Conservation (phyloP, 2,329 filamentous ascomycete genomes). For the Penicillium capsulatum region DNA sequence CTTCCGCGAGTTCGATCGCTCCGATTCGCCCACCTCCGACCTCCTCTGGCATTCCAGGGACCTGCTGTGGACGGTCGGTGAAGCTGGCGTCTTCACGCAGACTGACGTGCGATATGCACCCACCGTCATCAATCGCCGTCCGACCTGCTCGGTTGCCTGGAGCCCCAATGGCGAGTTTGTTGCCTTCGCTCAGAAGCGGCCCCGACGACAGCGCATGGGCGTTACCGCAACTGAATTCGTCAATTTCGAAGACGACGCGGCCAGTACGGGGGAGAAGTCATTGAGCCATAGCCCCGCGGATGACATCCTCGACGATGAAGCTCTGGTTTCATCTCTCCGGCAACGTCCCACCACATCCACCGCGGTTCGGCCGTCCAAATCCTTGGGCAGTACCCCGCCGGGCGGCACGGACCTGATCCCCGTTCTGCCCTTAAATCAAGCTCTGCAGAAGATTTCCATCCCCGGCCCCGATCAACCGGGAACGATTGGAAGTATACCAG, state of each 20-base stretch:
- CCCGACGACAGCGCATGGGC: constrained; percentile 40
- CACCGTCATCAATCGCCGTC: constrained; percentile 56
- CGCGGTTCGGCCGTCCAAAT: constrained; percentile 49
- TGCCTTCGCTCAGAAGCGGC: constrained; percentile 52
- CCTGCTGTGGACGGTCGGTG: constrained; percentile 60
- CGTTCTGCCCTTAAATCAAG: constrained; percentile 50
- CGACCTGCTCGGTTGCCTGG: constrained; percentile 54
- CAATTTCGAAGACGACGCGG: constrained; percentile 40
- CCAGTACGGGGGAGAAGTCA: constrained; percentile 45
- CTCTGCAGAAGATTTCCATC: constrained; percentile 43
- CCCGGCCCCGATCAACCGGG: constrained; percentile 46
- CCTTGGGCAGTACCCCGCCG: constrained; percentile 52
- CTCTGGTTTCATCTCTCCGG: constrained; percentile 48
- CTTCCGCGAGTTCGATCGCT: constrained; percentile 57
- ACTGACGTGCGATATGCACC: constrained; percentile 58
- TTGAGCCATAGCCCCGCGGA: constrained; percentile 53
- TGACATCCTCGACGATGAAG: constrained; percentile 54
- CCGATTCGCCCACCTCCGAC: constrained; percentile 54
- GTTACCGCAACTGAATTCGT: constrained; percentile 41
- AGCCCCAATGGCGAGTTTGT: constrained; percentile 56
- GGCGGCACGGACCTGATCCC: constrained; percentile 44
- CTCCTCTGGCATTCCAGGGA: constrained; percentile 62
- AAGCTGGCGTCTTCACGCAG: constrained; percentile 59
- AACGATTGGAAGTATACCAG: constrained; percentile 48
- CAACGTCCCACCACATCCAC: constrained; percentile 46